Conservation (phyloP, 371 early-diverging fungal species). For the Apophysomyces variabilis region DNA sequence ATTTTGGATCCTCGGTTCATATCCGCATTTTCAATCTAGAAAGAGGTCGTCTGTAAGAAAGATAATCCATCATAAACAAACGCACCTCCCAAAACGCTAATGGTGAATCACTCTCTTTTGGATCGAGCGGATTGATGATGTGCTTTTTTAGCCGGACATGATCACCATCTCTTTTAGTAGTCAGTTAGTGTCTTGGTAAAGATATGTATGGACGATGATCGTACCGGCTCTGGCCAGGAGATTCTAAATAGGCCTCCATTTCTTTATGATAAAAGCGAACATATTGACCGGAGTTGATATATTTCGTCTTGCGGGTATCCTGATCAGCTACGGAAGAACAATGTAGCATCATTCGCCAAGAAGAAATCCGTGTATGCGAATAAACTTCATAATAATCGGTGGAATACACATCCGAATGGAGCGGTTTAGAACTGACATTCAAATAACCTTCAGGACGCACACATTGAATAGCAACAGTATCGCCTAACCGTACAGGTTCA, state of each 20-base stretch:
- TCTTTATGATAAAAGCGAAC: constrained; percentile 64
- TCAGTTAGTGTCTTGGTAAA: not conserved
- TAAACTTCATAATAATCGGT: constrained; percentile 35
- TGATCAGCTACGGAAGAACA: constrained; percentile 26
- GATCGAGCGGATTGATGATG: constrained; percentile 60
- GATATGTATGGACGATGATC: not conserved
- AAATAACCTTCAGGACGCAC: constrained; percentile 58
- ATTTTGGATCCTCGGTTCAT: constrained; percentile 38
- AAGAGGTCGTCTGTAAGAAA: not conserved
- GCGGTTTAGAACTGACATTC: constrained; percentile 29
- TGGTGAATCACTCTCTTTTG: constrained; percentile 56
- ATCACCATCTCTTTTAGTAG: constrained; percentile 23
- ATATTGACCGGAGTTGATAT: constrained; percentile 45
- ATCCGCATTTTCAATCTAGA: constrained; percentile 42
- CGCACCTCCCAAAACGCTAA: constrained; percentile 59
- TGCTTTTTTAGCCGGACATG: constrained; percentile 39
- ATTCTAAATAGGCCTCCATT: constrained; percentile 53
- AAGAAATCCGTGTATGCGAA: constrained; percentile 37
- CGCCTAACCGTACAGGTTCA: constrained; percentile 56
- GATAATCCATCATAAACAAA: not conserved
- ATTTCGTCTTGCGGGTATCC: constrained; percentile 27
- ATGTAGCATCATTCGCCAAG: constrained; percentile 45
- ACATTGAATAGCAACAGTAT: constrained; percentile 56
- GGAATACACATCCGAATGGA: constrained; percentile 27
- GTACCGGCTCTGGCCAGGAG: constrained; percentile 31